phyloP scores from a whole-genome alignment of 2,329 filamentous ascomycete genomes.

The Diplodia seriata region DNA sequence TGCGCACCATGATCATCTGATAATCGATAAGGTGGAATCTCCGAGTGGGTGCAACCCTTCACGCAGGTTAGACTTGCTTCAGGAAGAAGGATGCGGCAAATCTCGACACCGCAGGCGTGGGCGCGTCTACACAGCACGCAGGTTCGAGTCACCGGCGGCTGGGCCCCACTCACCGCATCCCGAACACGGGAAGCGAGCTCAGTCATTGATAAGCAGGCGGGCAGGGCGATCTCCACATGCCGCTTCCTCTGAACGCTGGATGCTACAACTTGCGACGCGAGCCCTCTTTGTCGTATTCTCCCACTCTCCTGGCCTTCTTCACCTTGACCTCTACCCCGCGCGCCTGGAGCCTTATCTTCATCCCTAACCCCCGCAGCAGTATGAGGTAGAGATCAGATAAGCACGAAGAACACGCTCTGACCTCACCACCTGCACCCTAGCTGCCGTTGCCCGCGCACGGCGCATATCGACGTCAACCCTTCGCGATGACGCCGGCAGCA shows the following conservation, averaged over 20 bases:
- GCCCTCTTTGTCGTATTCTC: neutral
- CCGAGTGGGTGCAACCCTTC: neutral
- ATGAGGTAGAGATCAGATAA: neutral
- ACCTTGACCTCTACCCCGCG: neutral
- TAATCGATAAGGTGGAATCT: neutral
- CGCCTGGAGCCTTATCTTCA: neutral
- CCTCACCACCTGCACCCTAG: neutral
- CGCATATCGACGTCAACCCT: neutral
- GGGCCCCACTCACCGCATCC: slow-evolving; percentile 12
- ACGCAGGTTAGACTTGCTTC: neutral
- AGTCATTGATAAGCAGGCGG: slow-evolving; percentile 19
- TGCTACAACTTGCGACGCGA: neutral
- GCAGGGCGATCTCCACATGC: slow-evolving; percentile 11
- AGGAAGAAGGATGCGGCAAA: neutral
- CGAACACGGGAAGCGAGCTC: slow-evolving; percentile 6
- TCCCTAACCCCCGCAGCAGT: neutral
- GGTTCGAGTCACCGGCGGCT: slow-evolving; percentile 11
- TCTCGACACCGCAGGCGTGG: slow-evolving; percentile 12
- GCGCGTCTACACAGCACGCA: too few species aligned
- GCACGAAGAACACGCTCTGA: neutral
- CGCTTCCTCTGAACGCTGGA: neutral
- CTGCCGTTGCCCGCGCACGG: neutral
- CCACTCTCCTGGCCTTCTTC: neutral
- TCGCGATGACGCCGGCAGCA: neutral
- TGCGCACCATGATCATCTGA: slow-evolving; percentile 16